Evolutionary conservation across 2,329 filamentous ascomycete species (phyloP), one percentile per base, ranked within the genome.

Genomic region (Claviceps citrina): DNA sequence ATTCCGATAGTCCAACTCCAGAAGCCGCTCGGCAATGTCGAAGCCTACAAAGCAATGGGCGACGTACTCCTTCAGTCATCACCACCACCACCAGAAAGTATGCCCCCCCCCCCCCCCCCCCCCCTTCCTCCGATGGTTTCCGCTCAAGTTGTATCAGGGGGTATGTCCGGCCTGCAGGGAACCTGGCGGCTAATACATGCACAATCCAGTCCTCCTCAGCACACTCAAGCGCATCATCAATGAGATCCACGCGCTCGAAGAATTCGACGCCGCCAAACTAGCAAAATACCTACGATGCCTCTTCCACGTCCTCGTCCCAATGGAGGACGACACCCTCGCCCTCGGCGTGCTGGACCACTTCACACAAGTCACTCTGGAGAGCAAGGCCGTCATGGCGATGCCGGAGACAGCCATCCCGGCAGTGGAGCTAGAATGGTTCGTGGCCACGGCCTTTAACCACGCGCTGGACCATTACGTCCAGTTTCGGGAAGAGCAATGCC

Each of bases 241-340:
- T 50, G 65, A 76, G 36, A 76, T 81, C 15, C 80, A 74, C 58
- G 64, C 58, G 1, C 57, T 76, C 1, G 67, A 76, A 15, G 51
- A 57, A 1, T 74, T 78, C 33, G 68, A 80, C 45, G 64, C 66
- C 4, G 53, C 56, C 1, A 77, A 75, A 48, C 63, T 93, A 1
- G 73, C 81, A 7, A 81, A 80, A 49, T 93, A 91, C 63, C 71
- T 89, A 34, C 74, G 84, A 1, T 86, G 82, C 49, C 65, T 91
- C 2, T 82, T 89, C 47, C 79, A 82, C 45, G 65, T 76, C 1
- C 70, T 80, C 0, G 59, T 86, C 0, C 62, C 70, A 1, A 62
- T n/a, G n/a, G n/a, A 70, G 4, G 68, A 77, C 35, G 68, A 75
- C 16, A 56, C 57, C 0, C 57, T 76, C 13, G 71, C 74, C 8